phyloP scores from a whole-genome alignment of 2,329 filamentous ascomycete species.

The Cercospora citrullina region DNA sequence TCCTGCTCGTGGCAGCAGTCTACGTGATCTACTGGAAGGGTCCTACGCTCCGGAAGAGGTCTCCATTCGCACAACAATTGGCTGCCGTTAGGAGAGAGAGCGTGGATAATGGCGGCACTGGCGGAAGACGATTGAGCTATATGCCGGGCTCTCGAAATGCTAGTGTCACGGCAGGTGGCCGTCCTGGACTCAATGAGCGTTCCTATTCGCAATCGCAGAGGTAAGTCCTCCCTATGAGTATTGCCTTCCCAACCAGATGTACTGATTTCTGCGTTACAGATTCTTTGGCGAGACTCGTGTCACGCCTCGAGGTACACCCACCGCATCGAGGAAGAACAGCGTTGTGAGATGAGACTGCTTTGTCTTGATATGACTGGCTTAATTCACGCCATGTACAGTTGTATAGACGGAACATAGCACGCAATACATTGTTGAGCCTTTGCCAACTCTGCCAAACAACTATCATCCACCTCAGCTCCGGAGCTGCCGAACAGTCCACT shows the following conservation, averaged over 20 bases:
- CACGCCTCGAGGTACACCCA: slow-evolving; percentile 33
- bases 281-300: slow-evolving; percentile 36
- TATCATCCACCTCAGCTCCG: too few relatives aligned
- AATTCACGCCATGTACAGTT: background rate
- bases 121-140: slow-evolving; percentile 30
- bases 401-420: background rate
- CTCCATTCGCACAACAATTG: slow-evolving; percentile 55
- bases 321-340: slow-evolving; percentile 32
- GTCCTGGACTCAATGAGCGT: slow-evolving; percentile 29
- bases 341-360: slow-evolving; percentile 10
- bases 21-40: slow-evolving; percentile 61
- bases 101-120: slow-evolving; percentile 26
- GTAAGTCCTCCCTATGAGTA: background rate
- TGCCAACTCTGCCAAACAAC: too few relatives aligned
- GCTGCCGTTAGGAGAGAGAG: slow-evolving; percentile 29
- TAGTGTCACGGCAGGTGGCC: slow-evolving; percentile 18
- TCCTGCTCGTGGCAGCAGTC: slow-evolving; percentile 55
- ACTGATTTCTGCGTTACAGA: background rate
- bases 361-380: background rate
- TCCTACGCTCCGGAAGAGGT: slow-evolving; percentile 52
- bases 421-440: background rate
- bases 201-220: slow-evolving; percentile 34
- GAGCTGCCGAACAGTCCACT: background rate
- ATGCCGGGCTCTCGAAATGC: slow-evolving; percentile 22
- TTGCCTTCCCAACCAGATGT: background rate